Percentiles rank a stretch among this genome's conserved stretches.
These are phyloP conservation scores for Pilasporangium apinafurcum DNA, from an alignment of 352 stramenopile genomes.

Conservation along the genomic window DNA sequence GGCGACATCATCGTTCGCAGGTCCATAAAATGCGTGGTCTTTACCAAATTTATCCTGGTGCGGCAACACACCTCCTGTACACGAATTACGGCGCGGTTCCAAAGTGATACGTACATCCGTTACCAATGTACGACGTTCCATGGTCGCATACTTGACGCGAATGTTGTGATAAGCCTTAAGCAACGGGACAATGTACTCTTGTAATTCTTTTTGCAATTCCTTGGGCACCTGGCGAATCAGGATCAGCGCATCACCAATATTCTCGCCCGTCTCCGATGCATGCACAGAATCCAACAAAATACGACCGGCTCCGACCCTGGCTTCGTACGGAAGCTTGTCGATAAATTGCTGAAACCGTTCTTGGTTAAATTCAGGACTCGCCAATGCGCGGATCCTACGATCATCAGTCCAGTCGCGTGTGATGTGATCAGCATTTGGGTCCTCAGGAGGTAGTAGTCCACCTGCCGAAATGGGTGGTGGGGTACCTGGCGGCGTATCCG, in stretches of 20 bases:
- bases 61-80: constrained; percentile 39
- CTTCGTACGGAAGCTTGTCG: constrained; percentile 59
- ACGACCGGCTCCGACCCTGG: constrained; percentile 52
- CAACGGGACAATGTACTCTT: constrained; percentile 56
- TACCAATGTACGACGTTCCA: constrained; percentile 67
- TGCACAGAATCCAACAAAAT: constrained; percentile 51
- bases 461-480: constrained; percentile 62
- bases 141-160: constrained; percentile 57
- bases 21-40: constrained; percentile 64
- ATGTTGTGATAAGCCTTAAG: constrained; percentile 68
- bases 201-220: constrained; percentile 50
- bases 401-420: constrained; percentile 66
- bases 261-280: constrained; percentile 28
- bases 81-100: constrained; percentile 61
- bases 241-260: constrained; percentile 62
- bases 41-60: constrained; percentile 61
- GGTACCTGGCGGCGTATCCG: constrained; percentile 67
- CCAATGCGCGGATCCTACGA: constrained; percentile 39
- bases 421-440: constrained; percentile 52
- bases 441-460: constrained; percentile 33
- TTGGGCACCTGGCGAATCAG: constrained; percentile 45
- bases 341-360: constrained; percentile 39
- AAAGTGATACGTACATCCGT: constrained; percentile 76
- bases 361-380: constrained; percentile 36
- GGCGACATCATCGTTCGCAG: constrained; percentile 48